These are phyloP conservation scores for Heliamphora exappendiculata DNA, from an alignment of 148 eudicot genomes.

Conservation along the genomic window DNA sequence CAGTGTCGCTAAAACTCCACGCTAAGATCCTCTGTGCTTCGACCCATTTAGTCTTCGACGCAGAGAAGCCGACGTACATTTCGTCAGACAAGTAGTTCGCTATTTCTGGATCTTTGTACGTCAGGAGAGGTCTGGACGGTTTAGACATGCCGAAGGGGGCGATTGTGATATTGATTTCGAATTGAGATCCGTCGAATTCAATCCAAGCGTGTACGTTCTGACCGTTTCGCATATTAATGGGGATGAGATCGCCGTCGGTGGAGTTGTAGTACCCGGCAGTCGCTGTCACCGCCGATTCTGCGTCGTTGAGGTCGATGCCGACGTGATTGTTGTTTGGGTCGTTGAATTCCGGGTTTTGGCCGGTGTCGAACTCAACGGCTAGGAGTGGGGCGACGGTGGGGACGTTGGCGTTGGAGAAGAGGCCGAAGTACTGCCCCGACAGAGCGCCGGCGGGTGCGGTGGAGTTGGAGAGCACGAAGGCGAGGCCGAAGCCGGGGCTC, in stretches of 20 bases:
- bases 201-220: constrained; percentile 54
- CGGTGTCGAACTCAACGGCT: constrained; percentile 46
- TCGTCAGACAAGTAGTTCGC: constrained; percentile 21
- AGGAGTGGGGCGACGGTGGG: constrained; percentile 23
- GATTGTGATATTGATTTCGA: constrained; percentile 37
- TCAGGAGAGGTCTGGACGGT: constrained; percentile 27
- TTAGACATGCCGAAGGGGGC: constrained; percentile 33
- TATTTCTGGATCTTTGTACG: constrained; percentile 21
- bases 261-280: constrained; percentile 34
- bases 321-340: constrained; percentile 42
- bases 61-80: constrained; percentile 49
- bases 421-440: constrained; percentile 42
- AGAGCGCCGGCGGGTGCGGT: constrained; percentile 27
- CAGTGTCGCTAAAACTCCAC: constrained; percentile 49
- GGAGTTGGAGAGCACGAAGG: constrained; percentile 31
- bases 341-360: constrained; percentile 37
- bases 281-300: constrained; percentile 16
- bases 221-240: constrained; percentile 37
- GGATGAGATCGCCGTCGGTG: constrained; percentile 1
- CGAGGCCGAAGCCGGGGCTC: constrained; percentile 52
- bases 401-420: constrained; percentile 19
- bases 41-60: constrained; percentile 41
- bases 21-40: constrained; percentile 45
- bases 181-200: constrained; percentile 33
- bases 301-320: constrained; percentile 36